Conservation (phyloP, 495 filamentous ascomycete species). For the Aspergillus diversus region DNA sequence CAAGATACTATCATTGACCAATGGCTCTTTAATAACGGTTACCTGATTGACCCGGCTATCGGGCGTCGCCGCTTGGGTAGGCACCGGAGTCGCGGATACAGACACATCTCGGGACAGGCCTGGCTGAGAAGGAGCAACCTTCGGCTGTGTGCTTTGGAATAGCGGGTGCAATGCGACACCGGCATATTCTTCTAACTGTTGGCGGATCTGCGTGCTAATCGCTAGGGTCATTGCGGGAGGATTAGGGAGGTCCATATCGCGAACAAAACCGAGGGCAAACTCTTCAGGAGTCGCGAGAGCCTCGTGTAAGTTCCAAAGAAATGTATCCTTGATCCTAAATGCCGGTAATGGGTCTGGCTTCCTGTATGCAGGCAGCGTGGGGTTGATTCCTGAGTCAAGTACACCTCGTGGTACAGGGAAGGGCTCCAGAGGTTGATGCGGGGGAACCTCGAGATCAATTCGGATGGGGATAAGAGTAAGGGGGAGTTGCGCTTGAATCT, state of each 20-base stretch:
- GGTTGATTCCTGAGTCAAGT: conserved; percentile 64
- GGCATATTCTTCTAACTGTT: conserved; percentile 94
- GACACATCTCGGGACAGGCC: conserved; percentile 53
- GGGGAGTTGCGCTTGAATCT: conserved; percentile 82
- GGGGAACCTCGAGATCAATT: conserved; percentile 88
- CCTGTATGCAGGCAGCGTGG: conserved; percentile 73
- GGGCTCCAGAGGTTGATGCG: conserved; percentile 74
- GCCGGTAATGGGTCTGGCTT: conserved; percentile 75
- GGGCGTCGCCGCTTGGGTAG: conserved; percentile 54
- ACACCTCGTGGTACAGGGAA: conserved; percentile 67
- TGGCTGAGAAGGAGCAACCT: conserved; percentile 41
- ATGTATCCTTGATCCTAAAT: conserved; percentile 87
- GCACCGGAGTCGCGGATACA: conserved; percentile 55
- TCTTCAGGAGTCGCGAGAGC: conserved; percentile 91
- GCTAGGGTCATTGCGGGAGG: conserved; percentile 65
- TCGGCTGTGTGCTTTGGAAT: conserved; percentile 64
- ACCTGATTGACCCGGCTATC: conserved; percentile 42
- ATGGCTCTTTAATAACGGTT: conserved; percentile 44
- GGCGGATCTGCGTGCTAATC: conserved; percentile 91
- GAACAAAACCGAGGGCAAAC: conserved; percentile 87
- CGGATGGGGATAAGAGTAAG: conserved; percentile 93
- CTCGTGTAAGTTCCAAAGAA: conserved; percentile 98
- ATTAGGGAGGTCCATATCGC: conserved; percentile 91
- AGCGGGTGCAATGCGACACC: conserved; percentile 91
- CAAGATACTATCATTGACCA: conserved; percentile 57